phyloP scores from a whole-genome alignment of 495 filamentous ascomycete genomes.

The Aspergillus leporis region DNA sequence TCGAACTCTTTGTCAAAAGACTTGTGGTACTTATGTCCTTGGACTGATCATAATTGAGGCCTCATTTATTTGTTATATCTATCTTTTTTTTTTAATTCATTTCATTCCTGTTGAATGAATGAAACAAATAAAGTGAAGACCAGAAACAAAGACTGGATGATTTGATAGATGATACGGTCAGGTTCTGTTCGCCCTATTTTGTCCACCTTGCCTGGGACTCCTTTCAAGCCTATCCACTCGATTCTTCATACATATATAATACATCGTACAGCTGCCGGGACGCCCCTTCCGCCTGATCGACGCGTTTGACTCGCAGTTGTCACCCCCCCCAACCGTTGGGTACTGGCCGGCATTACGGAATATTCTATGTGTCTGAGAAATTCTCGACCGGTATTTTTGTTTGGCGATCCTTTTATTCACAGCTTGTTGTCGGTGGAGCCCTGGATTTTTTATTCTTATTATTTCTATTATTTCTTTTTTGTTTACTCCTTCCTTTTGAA shows the following conservation, averaged over 20 bases:
- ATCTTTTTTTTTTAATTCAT: not conserved
- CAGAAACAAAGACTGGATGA: not conserved
- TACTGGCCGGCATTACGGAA: slow-evolving; percentile 18
- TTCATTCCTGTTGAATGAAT: not conserved
- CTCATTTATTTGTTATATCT: not conserved
- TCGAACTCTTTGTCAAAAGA: not conserved
- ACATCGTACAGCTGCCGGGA: slow-evolving; percentile 21
- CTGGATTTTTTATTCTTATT: slow-evolving; percentile 3
- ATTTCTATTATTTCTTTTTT: slow-evolving; percentile 8
- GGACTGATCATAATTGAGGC: slow-evolving; percentile 7
- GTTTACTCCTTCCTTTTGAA: slow-evolving; percentile 9
- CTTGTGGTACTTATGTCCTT: slow-evolving; percentile 3
- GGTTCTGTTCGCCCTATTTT: not conserved
- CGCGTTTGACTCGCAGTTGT: slow-evolving; percentile 27
- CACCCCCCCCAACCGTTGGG: slow-evolving; percentile 15
- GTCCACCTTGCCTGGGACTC: not conserved
- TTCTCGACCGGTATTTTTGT: slow-evolving; percentile 21
- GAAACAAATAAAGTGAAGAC: not conserved
- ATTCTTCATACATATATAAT: slow-evolving; percentile 16
- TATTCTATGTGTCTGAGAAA: slow-evolving; percentile 15
- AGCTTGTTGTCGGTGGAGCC: slow-evolving; percentile 10
- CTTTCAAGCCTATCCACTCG: slow-evolving; percentile 1
- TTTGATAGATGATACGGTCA: slow-evolving; percentile 1
- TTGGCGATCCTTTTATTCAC: slow-evolving; percentile 14
- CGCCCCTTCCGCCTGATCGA: slow-evolving; percentile 31